Evolutionary conservation across 306 rosid species (phyloP).

Genomic region (Sophora flavescens): DNA sequence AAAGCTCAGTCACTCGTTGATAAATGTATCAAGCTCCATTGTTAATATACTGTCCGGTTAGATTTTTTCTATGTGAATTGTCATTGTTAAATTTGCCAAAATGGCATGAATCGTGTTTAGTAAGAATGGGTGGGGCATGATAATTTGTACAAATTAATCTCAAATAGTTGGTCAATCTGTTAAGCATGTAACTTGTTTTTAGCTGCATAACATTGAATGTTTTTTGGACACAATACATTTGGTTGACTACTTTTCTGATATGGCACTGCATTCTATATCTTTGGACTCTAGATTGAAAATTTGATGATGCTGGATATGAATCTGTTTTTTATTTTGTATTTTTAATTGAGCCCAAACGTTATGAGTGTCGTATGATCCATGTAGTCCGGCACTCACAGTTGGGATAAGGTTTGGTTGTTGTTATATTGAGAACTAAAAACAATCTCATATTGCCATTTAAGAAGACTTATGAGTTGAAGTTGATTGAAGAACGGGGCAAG

Average conservation of each 20-base stretch:
- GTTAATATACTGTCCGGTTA: slow-evolving; percentile 37
- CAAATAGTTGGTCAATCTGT: slow-evolving; percentile 14
- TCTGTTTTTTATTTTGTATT: too few relatives aligned
- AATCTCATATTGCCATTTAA: too few relatives aligned
- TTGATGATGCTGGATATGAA: background rate
- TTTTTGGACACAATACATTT: background rate
- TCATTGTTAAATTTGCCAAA: slow-evolving; percentile 17
- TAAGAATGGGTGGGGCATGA: background rate
- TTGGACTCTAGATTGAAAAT: background rate
- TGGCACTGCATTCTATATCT: background rate
- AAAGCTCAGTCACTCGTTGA: background rate
- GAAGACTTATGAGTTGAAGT: too few relatives aligned
- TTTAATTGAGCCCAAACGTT: too few relatives aligned
- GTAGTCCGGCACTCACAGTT: too few relatives aligned
- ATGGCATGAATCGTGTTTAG: background rate
- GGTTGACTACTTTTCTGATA: background rate
- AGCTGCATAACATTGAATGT: background rate
- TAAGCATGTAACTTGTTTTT: background rate
- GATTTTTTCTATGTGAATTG: slow-evolving; percentile 28
- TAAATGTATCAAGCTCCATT: slow-evolving; percentile 32
- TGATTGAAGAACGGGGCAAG: too few relatives aligned
- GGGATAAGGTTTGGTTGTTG: too few relatives aligned
- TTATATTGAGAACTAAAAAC: background rate
- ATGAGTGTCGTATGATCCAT: too few relatives aligned
- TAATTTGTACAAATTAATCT: background rate